Conservation (phyloP, 2,329 filamentous ascomycete species). For the Phyllosticta ampelicida region DNA sequence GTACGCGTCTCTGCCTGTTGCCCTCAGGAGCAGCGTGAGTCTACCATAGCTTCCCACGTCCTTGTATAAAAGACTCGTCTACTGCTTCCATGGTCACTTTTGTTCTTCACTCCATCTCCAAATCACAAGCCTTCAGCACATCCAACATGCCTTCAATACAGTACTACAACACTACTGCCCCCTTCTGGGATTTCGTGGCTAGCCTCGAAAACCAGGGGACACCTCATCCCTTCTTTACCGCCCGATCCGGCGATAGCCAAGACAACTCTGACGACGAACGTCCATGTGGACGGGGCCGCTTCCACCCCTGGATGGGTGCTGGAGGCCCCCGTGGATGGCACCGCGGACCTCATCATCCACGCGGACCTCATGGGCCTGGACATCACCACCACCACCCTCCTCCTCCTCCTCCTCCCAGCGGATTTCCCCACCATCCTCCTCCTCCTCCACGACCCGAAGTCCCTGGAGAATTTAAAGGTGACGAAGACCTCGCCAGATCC, state of each 20-base stretch:
- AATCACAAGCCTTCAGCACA: neutral
- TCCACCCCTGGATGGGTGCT: slow-evolving; percentile 6
- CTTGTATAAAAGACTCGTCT: neutral
- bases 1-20: slow-evolving; percentile 9
- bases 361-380: slow-evolving; percentile 11
- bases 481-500: neutral
- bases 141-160: slow-evolving; percentile 42
- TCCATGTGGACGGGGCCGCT: slow-evolving; percentile 19
- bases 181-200: slow-evolving; percentile 47
- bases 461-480: neutral
- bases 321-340: slow-evolving; percentile 13
- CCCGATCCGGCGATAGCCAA: slow-evolving; percentile 18
- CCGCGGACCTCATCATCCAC: slow-evolving; percentile 16
- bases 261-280: slow-evolving; percentile 16
- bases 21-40: neutral
- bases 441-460: slow-evolving; percentile 15
- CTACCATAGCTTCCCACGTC: neutral
- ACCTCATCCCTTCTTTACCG: slow-evolving; percentile 35
- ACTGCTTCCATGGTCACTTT: neutral
- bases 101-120: neutral
- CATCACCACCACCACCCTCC: slow-evolving; percentile 3
- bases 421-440: slow-evolving; percentile 9
- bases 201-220: slow-evolving; percentile 37
- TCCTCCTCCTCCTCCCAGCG: slow-evolving; percentile 2
- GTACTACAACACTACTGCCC: slow-evolving; percentile 42